Base-by-base conservation (phyloP, 2,329 filamentous ascomycete genomes). In the Tolypocladium capitatum region DNA sequence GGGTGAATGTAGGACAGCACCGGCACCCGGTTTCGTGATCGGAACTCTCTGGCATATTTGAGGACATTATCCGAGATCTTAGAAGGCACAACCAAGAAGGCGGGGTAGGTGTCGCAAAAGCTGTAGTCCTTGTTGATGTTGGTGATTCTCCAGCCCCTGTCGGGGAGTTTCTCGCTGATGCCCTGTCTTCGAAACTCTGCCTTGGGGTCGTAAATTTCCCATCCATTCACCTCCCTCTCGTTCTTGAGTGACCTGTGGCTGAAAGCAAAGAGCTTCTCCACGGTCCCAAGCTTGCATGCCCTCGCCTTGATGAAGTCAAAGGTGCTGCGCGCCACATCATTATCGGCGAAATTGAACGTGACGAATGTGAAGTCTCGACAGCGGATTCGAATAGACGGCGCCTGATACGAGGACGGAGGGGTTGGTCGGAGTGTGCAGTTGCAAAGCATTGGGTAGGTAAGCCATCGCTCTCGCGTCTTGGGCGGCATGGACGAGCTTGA, bases 11-110 rank as follows among this genome's bases (percentile, higher is more conserved):
- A 98, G 21, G 89, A 89, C 35, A 98, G 70, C 4, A 83, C 85
- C 2, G 92, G 92, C 63, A 98, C 90, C 51, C 92, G 83, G 53
- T 84, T 81, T 50, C 90, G 80, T 1, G 92, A 97, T 46, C 92
- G 84, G 66, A 94, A 97, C 52, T 82, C 79, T 50, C 83, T 85
- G 27, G 90, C 92, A 61, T 98, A 94, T 60, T 95, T 95, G 45
- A 98, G 77, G 43, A 91, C 89, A 60, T 92, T 96, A 66, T 98
- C 92, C n/a, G 91, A 97, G 55, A 98, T 94, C 49, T 78, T 80
- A 24, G 83, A 81, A 21, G 92, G 92, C 18, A 98, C 90, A 11
- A 84, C 84, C 24, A 98, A 73, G 43, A 94, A 63, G 4, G 82
- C 80, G 13, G 92, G 92, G 63, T 98, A 98, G 3, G 92, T 97